Evolutionary conservation across 495 filamentous ascomycete species (phyloP).

Genomic region (Evansstolkia leycettana): DNA sequence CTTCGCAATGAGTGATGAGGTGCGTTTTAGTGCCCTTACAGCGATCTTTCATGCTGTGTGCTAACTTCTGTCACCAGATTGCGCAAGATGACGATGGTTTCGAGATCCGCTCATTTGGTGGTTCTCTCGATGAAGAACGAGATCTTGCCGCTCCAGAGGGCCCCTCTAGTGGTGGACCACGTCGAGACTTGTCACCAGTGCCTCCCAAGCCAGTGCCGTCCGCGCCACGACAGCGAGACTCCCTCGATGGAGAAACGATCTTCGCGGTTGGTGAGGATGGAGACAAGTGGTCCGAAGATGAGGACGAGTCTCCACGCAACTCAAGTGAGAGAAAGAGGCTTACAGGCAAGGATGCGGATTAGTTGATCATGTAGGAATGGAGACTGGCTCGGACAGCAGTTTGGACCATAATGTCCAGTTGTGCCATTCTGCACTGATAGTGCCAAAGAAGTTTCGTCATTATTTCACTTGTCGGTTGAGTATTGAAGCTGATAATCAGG

Average conservation of each 20-base stretch:
- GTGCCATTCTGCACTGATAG: background rate
- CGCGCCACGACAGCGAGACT: conserved; percentile 41
- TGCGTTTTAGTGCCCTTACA: conserved; percentile 17
- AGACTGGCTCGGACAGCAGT: background rate
- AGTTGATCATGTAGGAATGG: background rate
- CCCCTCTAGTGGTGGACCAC: conserved; percentile 15
- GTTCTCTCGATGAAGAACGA: conserved; percentile 61
- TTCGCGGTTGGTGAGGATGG: conserved; percentile 81
- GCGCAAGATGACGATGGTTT: conserved; percentile 98
- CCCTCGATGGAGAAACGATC: conserved; percentile 83
- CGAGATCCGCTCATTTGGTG: conserved; percentile 87
- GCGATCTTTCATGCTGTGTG: conserved; percentile 2
- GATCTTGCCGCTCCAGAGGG: conserved; percentile 30
- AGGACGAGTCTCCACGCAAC: conserved; percentile 43
- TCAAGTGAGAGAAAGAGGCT: conserved; percentile 50
- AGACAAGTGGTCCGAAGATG: conserved; percentile 60
- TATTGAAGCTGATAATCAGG: too few species aligned
- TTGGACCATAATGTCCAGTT: too few species aligned
- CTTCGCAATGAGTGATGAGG: conserved; percentile 98
- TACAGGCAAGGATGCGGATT: conserved; percentile 31
- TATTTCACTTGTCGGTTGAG: too few species aligned
- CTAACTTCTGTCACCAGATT: conserved; percentile 42
- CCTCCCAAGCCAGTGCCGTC: conserved; percentile 40
- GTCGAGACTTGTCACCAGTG: conserved; percentile 34
- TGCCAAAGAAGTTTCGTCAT: too few species aligned